These are phyloP conservation scores for Pythium sp. DNA, from an alignment of 352 stramenopile genomes.

Conservation along the genomic window DNA sequence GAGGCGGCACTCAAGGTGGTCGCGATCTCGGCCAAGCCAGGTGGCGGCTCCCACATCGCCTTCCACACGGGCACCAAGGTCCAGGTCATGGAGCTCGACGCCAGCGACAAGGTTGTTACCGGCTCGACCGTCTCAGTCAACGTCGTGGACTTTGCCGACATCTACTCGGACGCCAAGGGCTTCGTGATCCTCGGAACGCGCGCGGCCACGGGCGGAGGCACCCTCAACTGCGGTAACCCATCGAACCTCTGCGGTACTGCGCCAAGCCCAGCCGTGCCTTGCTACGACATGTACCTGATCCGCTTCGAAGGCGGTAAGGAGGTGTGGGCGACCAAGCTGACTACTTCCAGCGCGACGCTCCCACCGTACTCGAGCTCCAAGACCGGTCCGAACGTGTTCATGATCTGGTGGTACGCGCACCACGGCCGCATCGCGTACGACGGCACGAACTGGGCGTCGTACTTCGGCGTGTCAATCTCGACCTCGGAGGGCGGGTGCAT, in stretches of 20 bases:
- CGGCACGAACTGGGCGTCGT: constrained; percentile 59
- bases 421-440: constrained; percentile 59
- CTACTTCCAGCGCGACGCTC: constrained; percentile 42
- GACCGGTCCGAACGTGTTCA: constrained; percentile 47
- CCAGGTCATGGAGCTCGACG: constrained; percentile 47
- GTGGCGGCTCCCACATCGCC: constrained; percentile 42
- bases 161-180: constrained; percentile 50
- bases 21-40: constrained; percentile 39
- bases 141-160: constrained; percentile 54
- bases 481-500: constrained; percentile 54
- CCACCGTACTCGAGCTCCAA: constrained; percentile 49
- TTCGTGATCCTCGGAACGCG: constrained; percentile 55
- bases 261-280: constrained; percentile 35
- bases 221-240: constrained; percentile 56
- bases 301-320: constrained; percentile 50
- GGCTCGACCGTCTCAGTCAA: constrained; percentile 30
- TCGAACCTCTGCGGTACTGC: constrained; percentile 47
- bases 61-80: constrained; percentile 50
- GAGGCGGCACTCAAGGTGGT: constrained; percentile 48
- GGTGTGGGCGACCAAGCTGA: constrained; percentile 56
- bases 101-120: constrained; percentile 40
- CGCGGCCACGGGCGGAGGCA: constrained; percentile 46
- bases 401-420: constrained; percentile 74
- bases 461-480: constrained; percentile 58
- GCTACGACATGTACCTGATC: constrained; percentile 65